A percentile compares a stretch with the other conserved stretches of the same genome.
Evolutionary conservation across 371 early-diverging fungal species (phyloP).

Genomic region (Mortierella polycephala): DNA sequence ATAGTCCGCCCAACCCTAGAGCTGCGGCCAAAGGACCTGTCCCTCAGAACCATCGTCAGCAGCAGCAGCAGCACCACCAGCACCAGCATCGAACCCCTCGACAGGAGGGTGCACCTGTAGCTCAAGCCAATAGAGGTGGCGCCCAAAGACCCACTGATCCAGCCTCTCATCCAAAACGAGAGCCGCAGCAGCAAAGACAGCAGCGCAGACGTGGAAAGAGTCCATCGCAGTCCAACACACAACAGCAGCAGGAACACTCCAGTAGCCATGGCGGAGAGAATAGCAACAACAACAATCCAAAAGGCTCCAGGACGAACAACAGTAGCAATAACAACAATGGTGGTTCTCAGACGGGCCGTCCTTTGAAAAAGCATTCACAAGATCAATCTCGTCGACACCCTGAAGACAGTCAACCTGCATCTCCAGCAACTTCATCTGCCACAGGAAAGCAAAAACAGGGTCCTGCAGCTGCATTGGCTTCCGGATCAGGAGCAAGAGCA

Average conservation of each 20-base stretch:
- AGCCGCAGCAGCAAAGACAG: slow-evolving; percentile 7
- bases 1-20: neutral
- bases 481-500: slow-evolving; percentile 4
- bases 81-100: neutral
- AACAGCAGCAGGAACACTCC: slow-evolving; percentile 2
- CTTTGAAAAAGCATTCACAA: slow-evolving; percentile 23
- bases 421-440: neutral
- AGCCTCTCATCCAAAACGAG: neutral
- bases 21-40: neutral
- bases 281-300: slow-evolving; percentile 1
- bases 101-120: no score
- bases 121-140: no score
- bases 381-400: neutral
- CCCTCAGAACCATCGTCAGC: neutral
- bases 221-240: neutral
- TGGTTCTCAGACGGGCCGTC: slow-evolving; percentile 17
- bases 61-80: neutral
- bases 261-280: slow-evolving; percentile 8
- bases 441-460: neutral
- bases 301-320: neutral
- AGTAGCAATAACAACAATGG: slow-evolving; percentile 2
- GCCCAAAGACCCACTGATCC: neutral
- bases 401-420: neutral
- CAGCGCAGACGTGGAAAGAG: neutral
- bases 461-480: neutral